These are phyloP conservation scores for Kappamyces sp. DNA, from an alignment of 192 early-diverging fungal species.

Conservation along the genomic window DNA sequence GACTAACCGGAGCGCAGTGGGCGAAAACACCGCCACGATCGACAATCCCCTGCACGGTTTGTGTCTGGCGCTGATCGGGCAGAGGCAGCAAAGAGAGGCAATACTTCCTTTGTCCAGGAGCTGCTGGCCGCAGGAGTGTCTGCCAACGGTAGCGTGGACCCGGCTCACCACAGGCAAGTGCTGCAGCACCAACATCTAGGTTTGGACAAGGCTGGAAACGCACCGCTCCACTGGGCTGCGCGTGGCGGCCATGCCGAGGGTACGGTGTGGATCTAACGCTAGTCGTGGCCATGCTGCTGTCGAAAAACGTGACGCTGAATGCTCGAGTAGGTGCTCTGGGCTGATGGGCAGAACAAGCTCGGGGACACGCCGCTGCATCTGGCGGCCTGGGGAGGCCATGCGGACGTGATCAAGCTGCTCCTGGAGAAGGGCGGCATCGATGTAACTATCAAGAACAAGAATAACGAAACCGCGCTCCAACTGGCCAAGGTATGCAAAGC, in stretches of 20 bases:
- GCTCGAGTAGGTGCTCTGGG: conserved; percentile 20
- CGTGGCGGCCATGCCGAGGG: conserved; percentile 39
- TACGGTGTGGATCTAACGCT: too few relatives aligned
- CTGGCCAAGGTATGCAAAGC: conserved; percentile 22
- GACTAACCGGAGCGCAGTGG: conserved; percentile 24
- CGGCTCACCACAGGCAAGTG: background rate
- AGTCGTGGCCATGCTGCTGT: conserved; percentile 34
- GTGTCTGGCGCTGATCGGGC: background rate
- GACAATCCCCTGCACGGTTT: conserved; percentile 50
- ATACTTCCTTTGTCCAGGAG: conserved; percentile 36
- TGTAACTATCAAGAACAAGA: conserved; percentile 35
- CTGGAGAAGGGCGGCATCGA: conserved; percentile 30
- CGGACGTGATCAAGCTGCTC: conserved; percentile 26
- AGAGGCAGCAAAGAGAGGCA: conserved; percentile 48
- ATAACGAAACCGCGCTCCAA: conserved; percentile 29
- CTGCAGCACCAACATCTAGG: conserved; percentile 2
- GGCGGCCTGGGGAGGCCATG: conserved; percentile 43
- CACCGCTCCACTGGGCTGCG: conserved; percentile 49
- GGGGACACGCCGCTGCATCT: conserved; percentile 50
- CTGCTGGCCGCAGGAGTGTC: conserved; percentile 42
- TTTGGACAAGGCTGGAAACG: conserved; percentile 49
- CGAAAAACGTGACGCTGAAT: conserved; percentile 33
- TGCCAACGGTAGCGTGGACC: conserved; percentile 26
- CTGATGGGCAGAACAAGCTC: conserved; percentile 43
- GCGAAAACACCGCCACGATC: conserved; percentile 41